A percentile compares a stretch with the other conserved stretches of the same genome.
phyloP scores from a whole-genome alignment of 2,329 filamentous ascomycete species.

The Penicillium sp. region DNA sequence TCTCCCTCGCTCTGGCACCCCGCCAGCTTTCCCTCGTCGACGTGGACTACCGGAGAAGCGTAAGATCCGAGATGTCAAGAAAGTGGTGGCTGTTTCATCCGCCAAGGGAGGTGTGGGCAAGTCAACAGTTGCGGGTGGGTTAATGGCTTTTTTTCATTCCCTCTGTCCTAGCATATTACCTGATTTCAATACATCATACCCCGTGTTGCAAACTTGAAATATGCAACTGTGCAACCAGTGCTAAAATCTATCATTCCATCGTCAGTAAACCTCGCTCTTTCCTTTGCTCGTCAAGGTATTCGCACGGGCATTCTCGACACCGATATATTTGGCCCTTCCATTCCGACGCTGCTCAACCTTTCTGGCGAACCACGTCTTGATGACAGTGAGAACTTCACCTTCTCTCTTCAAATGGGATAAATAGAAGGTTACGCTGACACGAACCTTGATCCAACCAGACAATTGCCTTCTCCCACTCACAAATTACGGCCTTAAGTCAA shows the following conservation, averaged over 20 bases:
- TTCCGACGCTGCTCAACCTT: slow-evolving; percentile 84
- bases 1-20: slow-evolving; percentile 71
- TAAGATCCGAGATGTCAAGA: slow-evolving; percentile 77
- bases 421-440: slow-evolving; percentile 7
- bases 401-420: background rate
- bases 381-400: slow-evolving; percentile 55
- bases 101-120: slow-evolving; percentile 99
- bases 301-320: slow-evolving; percentile 87
- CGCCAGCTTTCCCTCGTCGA: slow-evolving; percentile 67
- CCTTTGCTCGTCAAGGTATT: slow-evolving; percentile 77
- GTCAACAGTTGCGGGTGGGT: slow-evolving; percentile 78
- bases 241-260: too few relatives aligned
- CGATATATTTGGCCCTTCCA: slow-evolving; percentile 93
- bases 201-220: background rate
- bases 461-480: slow-evolving; percentile 74
- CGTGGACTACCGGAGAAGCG: slow-evolving; percentile 77
- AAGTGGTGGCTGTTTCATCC: slow-evolving; percentile 94
- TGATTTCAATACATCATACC: background rate
- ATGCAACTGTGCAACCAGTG: too few relatives aligned
- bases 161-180: background rate
- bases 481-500: slow-evolving; percentile 94
- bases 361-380: slow-evolving; percentile 75
- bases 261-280: slow-evolving; percentile 80
- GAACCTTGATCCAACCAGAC: slow-evolving; percentile 24
- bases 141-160: background rate